Conservation (phyloP, 140 eudicot species). For the Bidens hawaiensis region DNA sequence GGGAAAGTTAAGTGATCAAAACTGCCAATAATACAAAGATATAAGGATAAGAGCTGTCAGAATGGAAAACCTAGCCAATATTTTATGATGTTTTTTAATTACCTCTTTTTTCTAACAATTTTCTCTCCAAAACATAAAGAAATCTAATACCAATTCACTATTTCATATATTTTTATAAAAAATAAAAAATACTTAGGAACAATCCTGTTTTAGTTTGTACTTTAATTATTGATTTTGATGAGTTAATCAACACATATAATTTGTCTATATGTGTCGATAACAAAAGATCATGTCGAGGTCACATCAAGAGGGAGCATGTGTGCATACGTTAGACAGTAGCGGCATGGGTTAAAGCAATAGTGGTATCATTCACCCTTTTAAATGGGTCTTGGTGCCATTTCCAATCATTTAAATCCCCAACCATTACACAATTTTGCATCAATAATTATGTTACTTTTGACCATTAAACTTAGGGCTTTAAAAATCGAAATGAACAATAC, state of each 20-base stretch:
- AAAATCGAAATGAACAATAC: too few species aligned
- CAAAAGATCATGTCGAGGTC: constrained; percentile 20
- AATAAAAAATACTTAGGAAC: too few species aligned
- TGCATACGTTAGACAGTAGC: constrained; percentile 17
- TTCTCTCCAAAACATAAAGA: too few species aligned
- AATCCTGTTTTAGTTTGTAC: background rate
- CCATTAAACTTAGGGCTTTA: background rate
- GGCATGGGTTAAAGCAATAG: constrained; percentile 32
- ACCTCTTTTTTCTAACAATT: too few species aligned
- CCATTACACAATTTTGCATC: background rate
- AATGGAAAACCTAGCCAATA: too few species aligned
- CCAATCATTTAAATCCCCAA: constrained; percentile 19
- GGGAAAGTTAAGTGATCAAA: too few species aligned
- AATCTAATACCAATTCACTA: too few species aligned
- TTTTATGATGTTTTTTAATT: too few species aligned
- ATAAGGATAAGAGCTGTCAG: too few species aligned
- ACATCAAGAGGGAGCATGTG: constrained; percentile 31
- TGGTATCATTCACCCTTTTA: constrained; percentile 26
- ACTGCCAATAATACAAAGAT: too few species aligned
- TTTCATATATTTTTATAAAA: too few species aligned
- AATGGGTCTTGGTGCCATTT: constrained; percentile 11
- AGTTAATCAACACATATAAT: background rate
- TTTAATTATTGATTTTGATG: constrained; percentile 10
- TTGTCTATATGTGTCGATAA: background rate
- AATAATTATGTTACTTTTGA: constrained; percentile 16